Evolutionary conservation across 2,329 filamentous ascomycete genomes (phyloP), one percentile per base, ranked within the genome.

Genomic region (Colletotrichum sp.): DNA sequence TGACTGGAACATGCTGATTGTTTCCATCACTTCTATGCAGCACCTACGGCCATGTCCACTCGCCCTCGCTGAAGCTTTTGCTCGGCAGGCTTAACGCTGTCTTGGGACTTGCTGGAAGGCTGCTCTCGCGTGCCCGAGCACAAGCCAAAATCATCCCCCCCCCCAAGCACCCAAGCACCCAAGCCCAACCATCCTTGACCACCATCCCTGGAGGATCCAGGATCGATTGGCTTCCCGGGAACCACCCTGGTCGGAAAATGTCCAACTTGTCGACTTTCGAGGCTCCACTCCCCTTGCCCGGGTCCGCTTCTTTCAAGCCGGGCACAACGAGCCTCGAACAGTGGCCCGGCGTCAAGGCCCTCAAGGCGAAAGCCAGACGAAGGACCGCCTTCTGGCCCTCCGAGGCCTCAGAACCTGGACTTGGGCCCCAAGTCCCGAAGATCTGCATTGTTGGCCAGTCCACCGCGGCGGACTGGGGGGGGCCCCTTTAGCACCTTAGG

Each of bases 151-250:
- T 13, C 55, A 11, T n/a, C 39, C 39, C 16, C 36, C 16, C 39
- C 28, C 25, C 25, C 25, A 25, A 25, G 25, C 25, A 25, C 25
- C 25, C 55, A 73, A 28, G 34, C 36, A 59, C 70, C 36, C 63
- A 73, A 65, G 32, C 30, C 25, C 64, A 55, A 52, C 27, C 12
- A n/a, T 44, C 64, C 48, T 32, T 2, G 16, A 30, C 36, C 30
- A 30, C 22, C 15, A 75, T 75, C 64, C 73, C 28, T 44, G 70
- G n/a, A n/a, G 34, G 16, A 68, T 52, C 72, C 12, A 72, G 74
- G 74, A 73, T 75, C 74, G 64, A 60, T 68, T 75, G 64, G 59
- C 52, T 75, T 75, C 57, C 65, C 74, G 48, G 74, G 63, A 68
- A 52, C 25, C 5, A 34, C 64, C 73, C 73, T 64, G 66, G 73